phyloP scores from a whole-genome alignment of 306 rosid species.

The Prinsepia uniflora region DNA sequence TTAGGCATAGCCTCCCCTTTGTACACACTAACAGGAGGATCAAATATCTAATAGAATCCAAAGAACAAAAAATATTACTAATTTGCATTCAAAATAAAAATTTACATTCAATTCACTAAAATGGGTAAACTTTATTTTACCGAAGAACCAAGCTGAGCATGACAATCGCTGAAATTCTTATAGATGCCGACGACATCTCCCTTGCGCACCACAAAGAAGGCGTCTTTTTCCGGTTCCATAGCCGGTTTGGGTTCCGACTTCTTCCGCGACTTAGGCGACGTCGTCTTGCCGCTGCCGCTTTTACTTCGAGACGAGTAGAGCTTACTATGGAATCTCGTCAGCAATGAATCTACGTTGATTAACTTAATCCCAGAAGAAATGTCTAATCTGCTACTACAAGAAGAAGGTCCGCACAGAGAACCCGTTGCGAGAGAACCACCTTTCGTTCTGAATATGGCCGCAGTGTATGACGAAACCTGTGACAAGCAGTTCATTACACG shows the following conservation, averaged over 20 bases:
- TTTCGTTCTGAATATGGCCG: conserved; percentile 41
- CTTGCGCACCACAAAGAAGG: conserved; percentile 76
- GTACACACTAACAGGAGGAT: conserved; percentile 86
- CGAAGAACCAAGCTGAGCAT: conserved; percentile 80
- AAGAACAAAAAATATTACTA: background rate
- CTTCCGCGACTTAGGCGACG: conserved; percentile 26
- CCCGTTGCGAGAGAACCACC: conserved; percentile 28
- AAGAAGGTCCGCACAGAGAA: conserved; percentile 24
- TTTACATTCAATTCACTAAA: conserved; percentile 3
- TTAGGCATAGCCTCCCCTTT: conserved; percentile 66
- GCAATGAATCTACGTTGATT: conserved; percentile 29
- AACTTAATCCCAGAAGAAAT: conserved; percentile 11
- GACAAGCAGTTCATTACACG: conserved; percentile 61
- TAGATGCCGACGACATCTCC: conserved; percentile 81
- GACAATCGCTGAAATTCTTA: conserved; percentile 55
- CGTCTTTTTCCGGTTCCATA: conserved; percentile 56
- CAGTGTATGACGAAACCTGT: conserved; percentile 45
- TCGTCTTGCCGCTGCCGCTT: conserved; percentile 22
- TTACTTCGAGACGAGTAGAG: conserved; percentile 54
- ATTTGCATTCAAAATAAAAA: too few species aligned
- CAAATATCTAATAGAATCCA: conserved; percentile 52
- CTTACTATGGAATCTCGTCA: conserved; percentile 33
- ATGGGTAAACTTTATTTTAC: conserved; percentile 33
- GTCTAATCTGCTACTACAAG: conserved; percentile 29
- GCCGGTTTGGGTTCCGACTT: conserved; percentile 38